Evolutionary conservation across 139 green algal species (phyloP), one percentile per base, ranked within the genome.

Genomic region (Pseudopediastrum boryanum): DNA sequence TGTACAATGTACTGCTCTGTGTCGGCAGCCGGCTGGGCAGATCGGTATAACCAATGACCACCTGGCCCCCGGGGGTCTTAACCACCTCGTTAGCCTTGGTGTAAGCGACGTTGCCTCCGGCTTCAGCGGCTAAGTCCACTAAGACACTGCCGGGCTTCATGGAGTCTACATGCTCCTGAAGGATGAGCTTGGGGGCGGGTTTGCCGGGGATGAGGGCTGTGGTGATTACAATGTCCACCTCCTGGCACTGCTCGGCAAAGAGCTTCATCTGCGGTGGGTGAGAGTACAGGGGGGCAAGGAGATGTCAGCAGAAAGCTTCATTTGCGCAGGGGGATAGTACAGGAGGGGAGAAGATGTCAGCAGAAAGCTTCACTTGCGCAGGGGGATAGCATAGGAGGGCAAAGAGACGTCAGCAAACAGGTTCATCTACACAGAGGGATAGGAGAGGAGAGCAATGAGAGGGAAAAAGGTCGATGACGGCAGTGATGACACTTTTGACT

Each of bases 221-320:
- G 69, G 91, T 92, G 87, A 98, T 94, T 85, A 98, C 92, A 79
- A 98, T 94, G 86, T 98, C 94, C 9, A 96, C 90, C 29, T 98
- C 94, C 78, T 87, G 88, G 66, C 82, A 89, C 87, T 97, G 93
- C 63, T 89, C 76, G 39, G 39, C 50, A 64, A 89, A 96, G 91
- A 87, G 82, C 29, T 36, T 43, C 81, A 78, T 78, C 71, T 78
- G 71, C 16, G 43, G 39, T 36, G 38, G 35, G 35, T 21, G n/a
- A 56, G 35, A 66, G 33, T 16, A 65, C 19, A n/a, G n/a, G n/a
- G n/a, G n/a, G n/a, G n/a, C n/a, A n/a, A 16, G 48, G 16, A 16
- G 16, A 59, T 16, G 48, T 77, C 66, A 0, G 51, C 52, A 64
- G 88, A 90, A 62, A 90, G 78, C 50, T 74, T 75, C 85, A 90